Evolutionary conservation across 2,329 filamentous ascomycete genomes (phyloP), one percentile per base, ranked within the genome.

Genomic region (Penicillium sp.): DNA sequence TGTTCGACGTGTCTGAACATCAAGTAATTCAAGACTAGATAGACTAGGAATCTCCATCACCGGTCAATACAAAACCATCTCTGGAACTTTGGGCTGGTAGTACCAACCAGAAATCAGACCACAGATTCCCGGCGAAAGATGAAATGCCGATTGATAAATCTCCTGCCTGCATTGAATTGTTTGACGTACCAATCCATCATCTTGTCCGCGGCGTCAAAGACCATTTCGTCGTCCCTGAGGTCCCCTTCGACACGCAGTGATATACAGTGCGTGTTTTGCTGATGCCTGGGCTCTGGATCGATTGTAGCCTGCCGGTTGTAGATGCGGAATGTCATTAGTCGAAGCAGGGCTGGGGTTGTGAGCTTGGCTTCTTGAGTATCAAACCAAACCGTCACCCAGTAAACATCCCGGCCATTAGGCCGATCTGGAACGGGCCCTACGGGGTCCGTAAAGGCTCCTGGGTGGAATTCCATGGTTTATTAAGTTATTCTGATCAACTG

Each of bases 341-440:
- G 44, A 3, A 47, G 7, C 21, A 52, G n/a, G 2, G 39, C 43
- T 14, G 22, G 16, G 18, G 47, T 29, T 22, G 14, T 21, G 5
- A 47, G n/a, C 14, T n/a, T 24, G 21, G 43, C 36, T 5, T 52
- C 49, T 1, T 48, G 27, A 6, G 43, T 36, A 27, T 52, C 36
- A 21, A 52, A 52, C 27, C 46, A 48, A 3, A 52, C 16, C 14
- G 49, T 52, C 9, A 16, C 43, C 49, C 49, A 52, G 4, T 41
- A 18, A 18, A 52, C 14, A 5, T 47, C 3, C 6, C 18, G 11
- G 10, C 41, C 49, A 8, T n/a, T 36, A n/a, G 34, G 34, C 34
- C n/a, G 14, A 36, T 36, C 34, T 36, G 34, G 34, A n/a, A 36
- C n/a, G 4, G 14, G 11, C 3, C 34, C 13, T 36, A 5, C 11